These are phyloP conservation scores for Arthrobotrys pseudoclavata DNA, from an alignment of 2,329 filamentous ascomycete genomes.

Conservation along the genomic window DNA sequence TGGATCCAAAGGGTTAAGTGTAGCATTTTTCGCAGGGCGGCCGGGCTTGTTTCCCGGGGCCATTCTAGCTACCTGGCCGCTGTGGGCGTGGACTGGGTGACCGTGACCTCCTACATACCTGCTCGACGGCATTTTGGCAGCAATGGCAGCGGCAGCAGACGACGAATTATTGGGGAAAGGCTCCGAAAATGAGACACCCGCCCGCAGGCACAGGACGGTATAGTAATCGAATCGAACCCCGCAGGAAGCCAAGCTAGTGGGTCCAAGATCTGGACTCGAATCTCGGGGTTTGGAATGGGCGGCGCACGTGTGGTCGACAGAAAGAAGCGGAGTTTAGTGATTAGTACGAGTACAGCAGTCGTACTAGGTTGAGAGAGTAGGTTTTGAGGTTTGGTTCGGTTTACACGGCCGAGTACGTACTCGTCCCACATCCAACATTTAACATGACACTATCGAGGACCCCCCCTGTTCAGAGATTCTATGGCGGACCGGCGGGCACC, in stretches of 20 bases:
- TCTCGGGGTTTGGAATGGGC: neutral
- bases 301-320: constrained; percentile 25
- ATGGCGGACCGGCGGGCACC: constrained; percentile 45
- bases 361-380: neutral
- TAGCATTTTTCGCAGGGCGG: constrained; percentile 4
- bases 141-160: constrained; percentile 1
- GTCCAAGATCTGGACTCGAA: constrained; percentile 23
- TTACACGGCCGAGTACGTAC: neutral
- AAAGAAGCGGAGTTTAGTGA: constrained; percentile 9
- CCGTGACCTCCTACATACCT: constrained; percentile 27
- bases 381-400: neutral
- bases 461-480: neutral
- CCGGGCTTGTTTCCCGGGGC: constrained; percentile 16
- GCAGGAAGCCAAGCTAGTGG: constrained; percentile 11
- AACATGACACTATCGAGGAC: constrained; percentile 8
- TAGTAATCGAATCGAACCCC: constrained; percentile 2
- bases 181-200: constrained; percentile 33
- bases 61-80: neutral
- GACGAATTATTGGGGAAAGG: constrained; percentile 22
- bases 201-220: constrained; percentile 13
- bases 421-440: neutral
- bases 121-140: constrained; percentile 44
- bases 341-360: too few species aligned
- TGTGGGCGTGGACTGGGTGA: neutral
- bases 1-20: constrained; percentile 27